phyloP scores from a whole-genome alignment of 768 basidiomycete species.

The Lyophyllum shimeji region DNA sequence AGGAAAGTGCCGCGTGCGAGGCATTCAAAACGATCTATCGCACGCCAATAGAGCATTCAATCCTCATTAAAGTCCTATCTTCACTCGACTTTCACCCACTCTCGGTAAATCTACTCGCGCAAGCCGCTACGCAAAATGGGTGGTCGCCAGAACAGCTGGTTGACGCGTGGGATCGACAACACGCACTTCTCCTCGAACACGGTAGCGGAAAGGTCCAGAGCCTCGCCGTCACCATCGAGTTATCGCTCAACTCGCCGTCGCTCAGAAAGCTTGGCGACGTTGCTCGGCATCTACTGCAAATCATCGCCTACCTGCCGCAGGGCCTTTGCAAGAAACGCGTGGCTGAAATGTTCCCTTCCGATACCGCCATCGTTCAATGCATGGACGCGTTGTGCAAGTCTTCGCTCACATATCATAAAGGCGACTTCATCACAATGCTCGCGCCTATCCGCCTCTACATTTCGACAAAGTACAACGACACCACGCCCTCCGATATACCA shows the following conservation, averaged over 20 bases:
- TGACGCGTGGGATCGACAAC: slow-evolving; percentile 11
- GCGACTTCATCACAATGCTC: slow-evolving; percentile 10
- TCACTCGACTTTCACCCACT: slow-evolving; percentile 16
- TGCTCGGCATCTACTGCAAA: background rate
- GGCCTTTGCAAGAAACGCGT: slow-evolving; percentile 5
- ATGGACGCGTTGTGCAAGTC: slow-evolving; percentile 6
- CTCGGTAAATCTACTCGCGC: slow-evolving; percentile 16
- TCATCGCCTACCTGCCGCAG: slow-evolving; percentile 13
- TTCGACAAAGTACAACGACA: background rate
- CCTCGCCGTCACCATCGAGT: slow-evolving; percentile 9
- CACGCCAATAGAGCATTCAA: background rate
- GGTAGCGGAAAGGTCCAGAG: slow-evolving; percentile 13
- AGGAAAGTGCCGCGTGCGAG: slow-evolving; percentile 4
- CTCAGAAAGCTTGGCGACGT: slow-evolving; percentile 1
- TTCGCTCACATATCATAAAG: slow-evolving; percentile 8
- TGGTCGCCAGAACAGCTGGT: slow-evolving; percentile 11
- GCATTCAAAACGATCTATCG: slow-evolving; percentile 7
- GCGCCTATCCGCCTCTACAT: slow-evolving; percentile 17
- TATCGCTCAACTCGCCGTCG: slow-evolving; percentile 14
- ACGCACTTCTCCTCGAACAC: slow-evolving; percentile 3
- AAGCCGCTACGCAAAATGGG: slow-evolving; percentile 13
- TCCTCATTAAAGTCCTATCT: slow-evolving; percentile 7
- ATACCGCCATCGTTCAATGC: background rate
- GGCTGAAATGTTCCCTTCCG: background rate
- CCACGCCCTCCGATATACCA: background rate